Conservation (phyloP, 495 filamentous ascomycete species). For the Tuber melanosporum region DNA sequence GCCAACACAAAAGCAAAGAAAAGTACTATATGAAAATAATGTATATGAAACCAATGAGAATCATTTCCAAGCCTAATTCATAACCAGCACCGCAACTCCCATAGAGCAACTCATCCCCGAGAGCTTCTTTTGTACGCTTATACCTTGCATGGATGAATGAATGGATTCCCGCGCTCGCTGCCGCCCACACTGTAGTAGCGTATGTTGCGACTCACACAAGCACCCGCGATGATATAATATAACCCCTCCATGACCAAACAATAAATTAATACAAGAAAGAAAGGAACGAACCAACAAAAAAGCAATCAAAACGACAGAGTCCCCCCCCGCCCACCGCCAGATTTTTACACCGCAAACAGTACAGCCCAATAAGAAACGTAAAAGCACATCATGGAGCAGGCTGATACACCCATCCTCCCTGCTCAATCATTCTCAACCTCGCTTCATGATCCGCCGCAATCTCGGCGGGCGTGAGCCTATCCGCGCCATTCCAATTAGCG, state of each 20-base stretch:
- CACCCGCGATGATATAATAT: conserved; percentile 13
- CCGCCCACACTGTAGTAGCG: neutral
- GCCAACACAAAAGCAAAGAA: conserved; percentile 18
- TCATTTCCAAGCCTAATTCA: neutral
- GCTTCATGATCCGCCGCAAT: conserved; percentile 72
- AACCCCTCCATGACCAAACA: neutral
- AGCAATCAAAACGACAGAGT: conserved; percentile 9
- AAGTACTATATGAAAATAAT: conserved; percentile 13
- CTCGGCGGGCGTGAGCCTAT: conserved; percentile 83
- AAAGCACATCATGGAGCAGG: conserved; percentile 17
- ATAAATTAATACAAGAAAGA: conserved; percentile 1
- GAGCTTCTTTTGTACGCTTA: neutral
- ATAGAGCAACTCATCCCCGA: neutral
- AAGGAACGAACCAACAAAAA: neutral
- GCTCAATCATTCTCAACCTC: conserved; percentile 68
- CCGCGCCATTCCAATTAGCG: conserved; percentile 84
- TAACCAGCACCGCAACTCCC: neutral
- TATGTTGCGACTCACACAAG: neutral
- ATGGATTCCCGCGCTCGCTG: neutral
- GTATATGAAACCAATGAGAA: neutral
- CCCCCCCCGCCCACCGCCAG: neutral
- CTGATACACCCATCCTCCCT: conserved; percentile 69
- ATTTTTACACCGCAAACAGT: conserved; percentile 7
- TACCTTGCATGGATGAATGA: neutral
- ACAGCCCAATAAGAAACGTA: conserved; percentile 3